These are phyloP conservation scores for Russula abietina DNA, from an alignment of 768 basidiomycete species.

Conservation along the genomic window DNA sequence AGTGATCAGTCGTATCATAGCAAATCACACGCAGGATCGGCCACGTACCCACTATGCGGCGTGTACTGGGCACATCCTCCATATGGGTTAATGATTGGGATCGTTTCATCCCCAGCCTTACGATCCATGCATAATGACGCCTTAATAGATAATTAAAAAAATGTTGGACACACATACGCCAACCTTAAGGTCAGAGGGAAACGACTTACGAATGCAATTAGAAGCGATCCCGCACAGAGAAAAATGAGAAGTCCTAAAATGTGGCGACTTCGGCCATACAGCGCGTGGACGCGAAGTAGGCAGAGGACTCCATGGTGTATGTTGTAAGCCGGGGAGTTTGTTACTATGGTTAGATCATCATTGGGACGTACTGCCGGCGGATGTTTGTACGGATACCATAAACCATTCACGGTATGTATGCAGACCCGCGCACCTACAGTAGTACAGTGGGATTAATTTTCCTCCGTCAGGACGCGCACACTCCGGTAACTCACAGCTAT, in stretches of 20 bases:
- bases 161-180: not conserved
- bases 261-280: constrained; percentile 6
- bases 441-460: not conserved
- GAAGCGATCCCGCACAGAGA: not conserved
- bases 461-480: not conserved
- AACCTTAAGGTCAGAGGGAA: not conserved
- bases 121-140: not conserved
- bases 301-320: not conserved
- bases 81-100: not conserved
- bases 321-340: not conserved
- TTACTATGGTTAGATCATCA: too few species aligned
- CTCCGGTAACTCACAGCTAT: constrained; percentile 9
- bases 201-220: not conserved
- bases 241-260: not conserved
- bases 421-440: constrained; percentile 10
- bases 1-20: not conserved
- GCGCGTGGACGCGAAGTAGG: constrained; percentile 6
- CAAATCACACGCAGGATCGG: not conserved
- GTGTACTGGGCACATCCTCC: constrained; percentile 9
- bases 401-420: not conserved
- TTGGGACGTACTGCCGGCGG: not conserved
- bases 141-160: not conserved
- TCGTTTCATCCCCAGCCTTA: not conserved
- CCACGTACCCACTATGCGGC: constrained; percentile 4
- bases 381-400: not conserved